Evolutionary conservation across 75 land plant species (phyloP), one percentile per base, ranked within the genome.

Genomic region (Sequoia sempervirens): DNA sequence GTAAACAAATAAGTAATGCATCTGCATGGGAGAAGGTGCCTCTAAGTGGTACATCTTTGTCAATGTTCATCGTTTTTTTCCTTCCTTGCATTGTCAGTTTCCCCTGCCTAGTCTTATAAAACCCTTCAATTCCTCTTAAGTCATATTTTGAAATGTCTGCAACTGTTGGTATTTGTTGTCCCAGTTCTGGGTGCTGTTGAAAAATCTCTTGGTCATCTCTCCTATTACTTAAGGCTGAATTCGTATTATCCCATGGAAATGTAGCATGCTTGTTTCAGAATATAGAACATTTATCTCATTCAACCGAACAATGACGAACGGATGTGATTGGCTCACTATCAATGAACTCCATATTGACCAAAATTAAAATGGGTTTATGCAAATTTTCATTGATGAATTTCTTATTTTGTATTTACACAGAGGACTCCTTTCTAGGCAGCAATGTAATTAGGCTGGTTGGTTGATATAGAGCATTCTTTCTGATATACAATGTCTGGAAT

Each of bases 331-430:
- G 2, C 15, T 50, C 15, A 0, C 53, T 13, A 50, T 12, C 15
- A 50, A 50, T 50, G 53, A 50, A 50, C 53, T 50, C 53, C 53
- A 50, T 13, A 50, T 50, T 12, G 53, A 50, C 2, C 15, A 50
- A 50, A 15, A 13, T 12, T 50, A 50, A 50, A 74, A 64, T 64
- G 40, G 38, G 5, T 74, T 34, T n/a, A n/a, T n/a, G n/a, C n/a
- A n/a, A n/a, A n/a, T n/a, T n/a, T n/a, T n/a, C n/a, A n/a, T n/a
- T n/a, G n/a, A n/a, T 75, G 10, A 75, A 15, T 75, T 37, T 56
- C 4, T 84, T 88, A 23, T 88, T 88, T 50, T 50, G 53, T 23
- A 80, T 69, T 7, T 81, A 69, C 26, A 82, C 83, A 26, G 47
- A 82, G 23, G 87, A 86, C 47, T 88, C 78, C 4, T 50, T 50